Evolutionary conservation across 2,329 filamentous ascomycete genomes (phyloP).

Genomic region (Ophiostoma ulmi): DNA sequence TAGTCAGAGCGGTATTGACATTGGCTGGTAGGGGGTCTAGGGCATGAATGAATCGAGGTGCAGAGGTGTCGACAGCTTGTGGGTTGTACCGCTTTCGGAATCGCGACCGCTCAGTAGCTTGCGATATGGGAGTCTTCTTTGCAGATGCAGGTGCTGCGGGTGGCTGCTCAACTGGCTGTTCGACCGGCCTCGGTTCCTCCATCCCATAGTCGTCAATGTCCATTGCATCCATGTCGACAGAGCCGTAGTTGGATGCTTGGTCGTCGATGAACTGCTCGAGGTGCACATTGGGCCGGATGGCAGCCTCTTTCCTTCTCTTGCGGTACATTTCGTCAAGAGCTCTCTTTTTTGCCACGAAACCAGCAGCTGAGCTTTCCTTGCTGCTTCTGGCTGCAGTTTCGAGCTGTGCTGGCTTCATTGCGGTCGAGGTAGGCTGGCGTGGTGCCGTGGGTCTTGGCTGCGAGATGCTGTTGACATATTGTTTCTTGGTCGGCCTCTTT

Average conservation of each 20-base stretch:
- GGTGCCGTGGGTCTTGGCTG: slow-evolving; percentile 23
- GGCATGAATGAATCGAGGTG: slow-evolving; percentile 50
- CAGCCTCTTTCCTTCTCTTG: slow-evolving; percentile 32
- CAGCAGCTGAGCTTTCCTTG: slow-evolving; percentile 32
- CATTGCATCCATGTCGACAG: slow-evolving; percentile 11
- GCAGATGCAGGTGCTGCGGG: background rate
- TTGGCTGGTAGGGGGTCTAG: slow-evolving; percentile 45
- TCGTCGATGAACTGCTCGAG: slow-evolving; percentile 35
- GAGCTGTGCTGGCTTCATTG: slow-evolving; percentile 47
- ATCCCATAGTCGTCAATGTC: background rate
- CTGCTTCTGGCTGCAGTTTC: slow-evolving; percentile 42
- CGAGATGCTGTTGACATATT: slow-evolving; percentile 2
- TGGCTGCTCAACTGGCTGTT: background rate
- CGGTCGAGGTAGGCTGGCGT: background rate
- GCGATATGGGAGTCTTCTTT: background rate
- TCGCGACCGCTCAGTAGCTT: slow-evolving; percentile 31
- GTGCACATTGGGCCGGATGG: slow-evolving; percentile 31
- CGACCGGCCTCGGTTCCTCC: background rate
- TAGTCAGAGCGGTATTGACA: slow-evolving; percentile 21
- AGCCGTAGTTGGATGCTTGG: slow-evolving; percentile 13
- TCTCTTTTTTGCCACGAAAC: slow-evolving; percentile 49
- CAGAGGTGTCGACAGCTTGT: slow-evolving; percentile 43
- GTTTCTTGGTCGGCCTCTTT: background rate
- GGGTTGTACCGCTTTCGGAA: slow-evolving; percentile 44
- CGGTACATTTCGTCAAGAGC: slow-evolving; percentile 52